Base-by-base conservation (phyloP, 495 filamentous ascomycete genomes). In the Aspergillus nidulans region DNA sequence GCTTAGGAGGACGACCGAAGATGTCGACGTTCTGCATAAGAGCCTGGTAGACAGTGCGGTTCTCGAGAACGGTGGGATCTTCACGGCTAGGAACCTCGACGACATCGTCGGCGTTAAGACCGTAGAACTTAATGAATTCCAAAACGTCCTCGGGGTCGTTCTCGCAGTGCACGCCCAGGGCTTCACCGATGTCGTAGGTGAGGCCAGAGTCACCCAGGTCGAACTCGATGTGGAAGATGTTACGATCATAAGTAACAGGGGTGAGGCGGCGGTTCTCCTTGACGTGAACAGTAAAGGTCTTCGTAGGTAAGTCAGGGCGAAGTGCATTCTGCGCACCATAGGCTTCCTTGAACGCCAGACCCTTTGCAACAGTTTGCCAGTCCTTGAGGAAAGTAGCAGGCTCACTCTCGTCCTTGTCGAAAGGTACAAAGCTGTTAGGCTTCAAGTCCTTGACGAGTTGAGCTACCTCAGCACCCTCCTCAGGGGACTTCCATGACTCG, bases 161-260 rank as follows among this genome's bases (percentile, higher is more conserved):
- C 72, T 97, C 89, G 12, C 90, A 86, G 66, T 98, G 94, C 54
- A 98, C 90, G 59, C 94, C 94, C 9, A 98, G 86, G n/a, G 94
- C 94, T 72, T 98, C 95, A 49, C 94, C 94, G 66, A 98, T 97
- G 59, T 95, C 89, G 70, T 98, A 98, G 20, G 81, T 94, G 54
- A 98, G 84, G 41, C 91, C 91, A 32, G 91, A 94, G 61, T 85
- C 74, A 45, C 91, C 91, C 18, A 97, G 82, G 68, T 97, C 94
- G 65, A 98, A 98, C 71, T 98, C 94, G 60, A 98, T 97, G 75
- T 98, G 94, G 87, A 98, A 98, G 71, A 98, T 97, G 77, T 98
- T 97, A 28, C 94, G 89, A 68, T 96, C 92, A 69, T 98, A 98
- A 10, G 87, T 86, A 42, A 70, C 62, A 18, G 94, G 94, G 0